Evolutionary conservation across 2,329 filamentous ascomycete genomes (phyloP).

Genomic region (Colletotrichum godetiae): DNA sequence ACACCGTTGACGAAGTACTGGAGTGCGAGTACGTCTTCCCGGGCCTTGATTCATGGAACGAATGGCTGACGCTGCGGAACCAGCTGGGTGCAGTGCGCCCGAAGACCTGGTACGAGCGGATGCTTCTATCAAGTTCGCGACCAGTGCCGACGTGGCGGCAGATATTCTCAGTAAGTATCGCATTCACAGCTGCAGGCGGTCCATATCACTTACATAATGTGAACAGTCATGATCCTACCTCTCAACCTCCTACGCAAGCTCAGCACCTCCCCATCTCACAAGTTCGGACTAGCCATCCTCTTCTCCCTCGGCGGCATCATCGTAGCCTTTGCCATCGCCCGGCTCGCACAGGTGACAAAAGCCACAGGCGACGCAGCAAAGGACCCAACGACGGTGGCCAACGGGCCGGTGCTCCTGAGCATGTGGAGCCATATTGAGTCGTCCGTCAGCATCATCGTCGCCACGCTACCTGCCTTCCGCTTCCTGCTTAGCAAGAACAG

Average conservation of each 20-base stretch:
- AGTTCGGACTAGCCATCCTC: conserved; percentile 28
- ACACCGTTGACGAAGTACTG: conserved; percentile 26
- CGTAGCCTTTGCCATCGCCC: conserved; percentile 30
- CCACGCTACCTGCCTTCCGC: conserved; percentile 29
- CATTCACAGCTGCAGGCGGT: background rate
- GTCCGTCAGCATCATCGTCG: conserved; percentile 28
- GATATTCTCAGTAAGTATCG: conserved; percentile 7
- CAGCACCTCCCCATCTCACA: conserved; percentile 14
- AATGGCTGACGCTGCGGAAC: too few species aligned
- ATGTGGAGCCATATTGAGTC: conserved; percentile 35
- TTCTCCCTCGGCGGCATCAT: conserved; percentile 32
- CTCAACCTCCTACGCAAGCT: conserved; percentile 24
- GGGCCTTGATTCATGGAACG: too few species aligned
- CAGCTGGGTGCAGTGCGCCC: conserved; percentile 18
- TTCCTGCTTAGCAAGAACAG: conserved; percentile 28
- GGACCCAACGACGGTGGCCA: conserved; percentile 29
- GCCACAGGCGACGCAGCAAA: conserved; percentile 25
- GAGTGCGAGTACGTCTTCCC: conserved; percentile 12
- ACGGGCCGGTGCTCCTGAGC: conserved; percentile 31
- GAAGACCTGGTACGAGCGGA: conserved; percentile 21
- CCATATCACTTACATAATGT: background rate
- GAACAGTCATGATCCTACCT: conserved; percentile 19
- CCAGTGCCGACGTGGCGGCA: conserved; percentile 5
- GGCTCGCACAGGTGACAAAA: conserved; percentile 15
- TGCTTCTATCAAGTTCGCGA: conserved; percentile 25